Base-by-base conservation (phyloP, 768 basidiomycete genomes). In the Tulasnella sp. region DNA sequence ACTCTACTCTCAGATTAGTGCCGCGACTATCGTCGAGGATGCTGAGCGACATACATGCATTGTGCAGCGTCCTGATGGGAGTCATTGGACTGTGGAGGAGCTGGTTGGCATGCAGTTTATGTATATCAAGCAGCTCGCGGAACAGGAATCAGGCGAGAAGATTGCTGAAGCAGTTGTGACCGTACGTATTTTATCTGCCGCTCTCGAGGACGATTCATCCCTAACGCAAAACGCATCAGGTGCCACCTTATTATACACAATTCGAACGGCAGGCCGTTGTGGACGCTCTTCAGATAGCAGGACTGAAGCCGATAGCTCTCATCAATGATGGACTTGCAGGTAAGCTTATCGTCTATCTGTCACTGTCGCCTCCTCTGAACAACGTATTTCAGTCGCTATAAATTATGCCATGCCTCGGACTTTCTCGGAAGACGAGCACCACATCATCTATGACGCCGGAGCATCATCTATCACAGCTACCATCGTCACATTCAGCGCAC, bases 331-430 rank as follows among this genome's bases (percentile, higher is more conserved):
- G 94, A 25, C 82, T 89, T 0, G 90, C 92, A 1, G 67, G 71
- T 73, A 52, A 51, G 69, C 62, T 1, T 4, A 22, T 19, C 51
- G 15, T 21, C n/a, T 31, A 57, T 41, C 58, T 15, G 17, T 12
- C 44, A 22, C 44, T 43, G 24, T n/a, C 27, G 8, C n/a, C 48
- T 21, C 30, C 21, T 46, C 30, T 17, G 19, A 27, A 0, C 21
- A 4, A 3, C 65, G 64, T 27, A 34, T 22, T 7, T 57, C 67
- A 70, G 85, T 93, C n/a, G 96, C 92, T 12, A 78, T 98, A 65
- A 99, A 99, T 74, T 99, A 89, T 67, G 96, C 96, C 44, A 96
- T 98, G 92, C 92, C 92, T 1, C 81, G 94, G 49, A 77, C 82
- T 1, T 98, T 98, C 75, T 73, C 85, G 0, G 73, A 73, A 1